A percentile compares a stretch with the other conserved stretches of the same genome.
These are phyloP conservation scores for Russula ochroleuca DNA, from an alignment of 768 basidiomycete species.

Conservation along the genomic window DNA sequence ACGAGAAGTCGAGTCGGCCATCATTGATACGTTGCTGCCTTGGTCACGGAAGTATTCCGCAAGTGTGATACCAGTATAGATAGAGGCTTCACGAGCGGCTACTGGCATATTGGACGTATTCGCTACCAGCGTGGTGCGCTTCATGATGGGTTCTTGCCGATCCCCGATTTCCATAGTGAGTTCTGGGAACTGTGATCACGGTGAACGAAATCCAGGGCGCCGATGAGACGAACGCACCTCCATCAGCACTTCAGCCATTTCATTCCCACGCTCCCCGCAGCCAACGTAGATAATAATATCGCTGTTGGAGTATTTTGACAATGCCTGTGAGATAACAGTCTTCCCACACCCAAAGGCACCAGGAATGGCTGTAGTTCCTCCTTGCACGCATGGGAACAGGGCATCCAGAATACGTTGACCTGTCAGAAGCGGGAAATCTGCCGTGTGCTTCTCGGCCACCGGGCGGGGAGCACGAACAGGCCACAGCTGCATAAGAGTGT, in stretches of 20 bases:
- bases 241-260: slow-evolving; percentile 99
- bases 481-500: slow-evolving; percentile 98
- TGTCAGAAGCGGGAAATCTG: slow-evolving; percentile 86
- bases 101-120: slow-evolving; percentile 99
- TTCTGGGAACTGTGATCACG: slow-evolving; percentile 63
- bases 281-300: slow-evolving; percentile 99
- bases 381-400: slow-evolving; percentile 97
- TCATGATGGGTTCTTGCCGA: slow-evolving; percentile 99
- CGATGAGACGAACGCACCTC: slow-evolving; percentile 50
- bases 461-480: slow-evolving; percentile 97
- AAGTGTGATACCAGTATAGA: slow-evolving; percentile 98
- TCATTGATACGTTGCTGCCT: slow-evolving; percentile 96
- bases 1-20: slow-evolving; percentile 98
- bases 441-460: slow-evolving; percentile 91
- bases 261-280: slow-evolving; percentile 97
- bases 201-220: slow-evolving; percentile 24
- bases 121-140: slow-evolving; percentile 96
- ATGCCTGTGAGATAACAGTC: slow-evolving; percentile 96
- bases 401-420: slow-evolving; percentile 97
- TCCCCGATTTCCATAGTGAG: slow-evolving; percentile 88
- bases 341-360: slow-evolving; percentile 99
- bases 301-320: slow-evolving; percentile 98
- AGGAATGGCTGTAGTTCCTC: slow-evolving; percentile 95
- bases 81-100: slow-evolving; percentile 97
- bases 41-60: slow-evolving; percentile 99